Evolutionary conservation across 768 basidiomycete genomes (phyloP).

Genomic region (Tylopilus cervinicoccineus): DNA sequence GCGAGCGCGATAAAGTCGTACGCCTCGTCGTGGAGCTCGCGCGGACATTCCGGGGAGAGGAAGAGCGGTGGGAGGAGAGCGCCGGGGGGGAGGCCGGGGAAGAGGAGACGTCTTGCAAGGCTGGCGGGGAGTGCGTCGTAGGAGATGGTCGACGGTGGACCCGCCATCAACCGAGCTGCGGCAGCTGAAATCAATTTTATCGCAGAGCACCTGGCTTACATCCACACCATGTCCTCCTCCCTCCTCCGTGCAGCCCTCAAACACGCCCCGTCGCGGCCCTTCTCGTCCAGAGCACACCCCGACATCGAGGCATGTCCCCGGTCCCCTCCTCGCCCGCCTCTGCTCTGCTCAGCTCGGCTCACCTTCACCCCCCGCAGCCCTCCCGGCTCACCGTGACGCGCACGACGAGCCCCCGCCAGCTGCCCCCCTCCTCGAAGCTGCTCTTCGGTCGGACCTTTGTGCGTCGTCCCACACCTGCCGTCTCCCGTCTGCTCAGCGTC

Average conservation of each 20-base stretch:
- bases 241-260: slow-evolving; percentile 4
- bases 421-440: slow-evolving; percentile 63
- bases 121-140: slow-evolving; percentile 26
- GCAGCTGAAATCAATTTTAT: no score
- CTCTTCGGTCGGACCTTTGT: slow-evolving; percentile 87
- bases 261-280: slow-evolving; percentile 9
- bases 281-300: slow-evolving; percentile 32
- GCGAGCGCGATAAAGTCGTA: slow-evolving; percentile 81
- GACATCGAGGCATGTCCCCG: slow-evolving; percentile 49
- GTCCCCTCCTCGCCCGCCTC: no score
- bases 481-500: slow-evolving; percentile 6
- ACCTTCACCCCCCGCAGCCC: slow-evolving; percentile 35
- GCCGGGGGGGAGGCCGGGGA: slow-evolving; percentile 46
- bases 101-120: slow-evolving; percentile 58
- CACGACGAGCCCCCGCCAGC: slow-evolving; percentile 50
- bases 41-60: slow-evolving; percentile 37
- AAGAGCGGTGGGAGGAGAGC: slow-evolving; percentile 53
- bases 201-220: no score
- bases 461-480: slow-evolving; percentile 26
- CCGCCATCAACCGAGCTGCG: slow-evolving; percentile 1
- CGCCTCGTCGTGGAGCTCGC: slow-evolving; percentile 50
- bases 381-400: slow-evolving; percentile 46
- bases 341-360: background rate
- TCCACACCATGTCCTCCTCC: slow-evolving; percentile 19
- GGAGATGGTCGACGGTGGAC: slow-evolving; percentile 20